Evolutionary conservation across 2,329 filamentous ascomycete genomes (phyloP), one percentile per base, ranked within the genome.

Genomic region (Pyrenochaeta sp.): DNA sequence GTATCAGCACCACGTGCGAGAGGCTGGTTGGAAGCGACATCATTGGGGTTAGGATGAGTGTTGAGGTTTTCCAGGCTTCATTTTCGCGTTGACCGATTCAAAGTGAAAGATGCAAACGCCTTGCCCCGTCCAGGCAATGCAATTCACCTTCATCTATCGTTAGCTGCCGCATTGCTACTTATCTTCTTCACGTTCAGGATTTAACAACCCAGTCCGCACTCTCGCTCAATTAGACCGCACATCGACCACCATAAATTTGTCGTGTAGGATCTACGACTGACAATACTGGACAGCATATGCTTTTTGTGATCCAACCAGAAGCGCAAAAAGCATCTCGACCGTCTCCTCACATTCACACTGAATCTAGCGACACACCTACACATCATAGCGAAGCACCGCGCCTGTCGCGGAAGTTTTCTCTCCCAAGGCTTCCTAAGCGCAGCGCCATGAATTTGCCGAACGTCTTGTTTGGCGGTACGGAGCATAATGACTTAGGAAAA

Each of bases 121-220:
- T 27, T 46, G 57, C 50, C n/a, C 52, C 37, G 13, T 28, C 5
- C 28, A 50, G 32, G 46, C 45, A 49, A 32, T 28, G 12, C 51
- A 19, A 44, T 32, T 53, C 45, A 44, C 49, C 19, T 51, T 56
- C 52, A 52, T 48, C 45, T 45, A 55, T 55, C 50, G 39, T 53
- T 50, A 51, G 55, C 32, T 40, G 13, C 19, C 30, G 40, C 24
- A 43, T 47, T 24, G 22, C 50, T 53, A 50, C 9, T 27, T 19
- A 32, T 13, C 25, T 30, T 19, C 45, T 15, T n/a, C n/a, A 44
- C 42, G 44, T 22, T 25, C 44, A 32, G 25, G 3, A 3, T 19
- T 43, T 19, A 12, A 24, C 7, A 27, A 22, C 49, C 51, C 22
- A 13, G 5, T 22, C 12, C 32, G 24, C 32, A 30, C 32, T 24